Conservation (phyloP, 768 basidiomycete species). For the Kwoniella dejecticola region DNA sequence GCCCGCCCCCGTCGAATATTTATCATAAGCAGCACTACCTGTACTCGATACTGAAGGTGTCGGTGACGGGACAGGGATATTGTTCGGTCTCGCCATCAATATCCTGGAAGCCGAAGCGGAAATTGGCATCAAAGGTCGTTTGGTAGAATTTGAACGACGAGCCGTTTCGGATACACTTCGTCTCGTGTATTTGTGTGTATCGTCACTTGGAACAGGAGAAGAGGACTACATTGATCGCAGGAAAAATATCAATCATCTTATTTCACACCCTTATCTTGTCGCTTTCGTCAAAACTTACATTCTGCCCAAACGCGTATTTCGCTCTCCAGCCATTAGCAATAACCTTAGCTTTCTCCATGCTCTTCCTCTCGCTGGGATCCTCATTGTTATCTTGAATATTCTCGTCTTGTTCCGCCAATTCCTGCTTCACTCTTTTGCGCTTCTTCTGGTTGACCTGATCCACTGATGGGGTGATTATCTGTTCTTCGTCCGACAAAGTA, state of each 20-base stretch:
- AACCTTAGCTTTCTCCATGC: slow-evolving; percentile 31
- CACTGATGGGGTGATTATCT: slow-evolving; percentile 27
- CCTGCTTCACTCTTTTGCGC: slow-evolving; percentile 22
- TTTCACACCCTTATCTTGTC: background rate
- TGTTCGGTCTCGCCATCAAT: slow-evolving; percentile 2
- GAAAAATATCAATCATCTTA: background rate
- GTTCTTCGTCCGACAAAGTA: slow-evolving; percentile 33
- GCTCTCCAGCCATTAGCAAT: slow-evolving; percentile 38
- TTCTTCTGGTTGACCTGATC: slow-evolving; percentile 12
- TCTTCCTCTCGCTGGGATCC: slow-evolving; percentile 17
- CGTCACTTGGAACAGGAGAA: slow-evolving; percentile 2
- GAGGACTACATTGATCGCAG: slow-evolving; percentile 5
- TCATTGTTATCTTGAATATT: slow-evolving; percentile 15
- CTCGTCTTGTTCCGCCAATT: slow-evolving; percentile 2
- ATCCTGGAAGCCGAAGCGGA: slow-evolving; percentile 2
- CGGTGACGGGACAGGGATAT: slow-evolving; percentile 12
- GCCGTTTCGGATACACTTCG: slow-evolving; percentile 9
- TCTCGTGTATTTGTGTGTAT: slow-evolving; percentile 6
- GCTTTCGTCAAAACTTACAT: slow-evolving; percentile 8
- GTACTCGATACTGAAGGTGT: background rate
- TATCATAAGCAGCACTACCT: background rate
- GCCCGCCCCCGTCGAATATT: background rate
- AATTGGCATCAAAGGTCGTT: slow-evolving; percentile 6
- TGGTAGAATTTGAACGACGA: background rate
- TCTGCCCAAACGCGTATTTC: slow-evolving; percentile 32